Conservation (phyloP, 2,329 filamentous ascomycete genomes). For the Xylaria hypoxylon region DNA sequence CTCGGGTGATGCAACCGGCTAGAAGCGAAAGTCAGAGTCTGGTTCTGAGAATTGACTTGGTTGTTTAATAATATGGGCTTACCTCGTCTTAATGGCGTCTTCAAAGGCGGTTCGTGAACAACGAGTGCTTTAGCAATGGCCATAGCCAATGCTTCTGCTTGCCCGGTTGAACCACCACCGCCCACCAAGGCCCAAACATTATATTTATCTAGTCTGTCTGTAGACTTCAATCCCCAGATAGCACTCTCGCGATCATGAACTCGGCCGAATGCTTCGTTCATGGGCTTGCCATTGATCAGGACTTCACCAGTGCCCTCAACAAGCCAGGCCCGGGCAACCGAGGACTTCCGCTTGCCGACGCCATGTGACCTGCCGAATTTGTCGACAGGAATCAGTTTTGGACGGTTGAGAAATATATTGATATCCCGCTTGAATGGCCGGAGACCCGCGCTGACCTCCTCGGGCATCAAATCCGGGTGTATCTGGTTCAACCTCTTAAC, state of each 20-base stretch:
- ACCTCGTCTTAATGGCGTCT: conserved; percentile 90
- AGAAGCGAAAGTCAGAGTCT: conserved; percentile 57
- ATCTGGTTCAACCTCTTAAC: conserved; percentile 87
- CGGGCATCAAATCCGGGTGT: conserved; percentile 79
- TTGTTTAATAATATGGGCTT: conserved; percentile 54
- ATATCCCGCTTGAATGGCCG: conserved; percentile 78
- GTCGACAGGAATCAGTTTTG: conserved; percentile 76
- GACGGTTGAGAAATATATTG: conserved; percentile 74
- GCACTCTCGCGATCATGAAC: conserved; percentile 95
- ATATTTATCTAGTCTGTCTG: conserved; percentile 90
- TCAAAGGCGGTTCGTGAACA: conserved; percentile 92
- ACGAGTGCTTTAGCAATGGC: conserved; percentile 88
- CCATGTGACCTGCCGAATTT: conserved; percentile 81
- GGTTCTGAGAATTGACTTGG: conserved; percentile 32
- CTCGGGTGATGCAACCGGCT: conserved; percentile 94
- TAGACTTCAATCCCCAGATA: conserved; percentile 88
- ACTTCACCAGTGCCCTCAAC: conserved; percentile 95
- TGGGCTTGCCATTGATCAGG: conserved; percentile 87
- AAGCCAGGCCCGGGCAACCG: conserved; percentile 84
- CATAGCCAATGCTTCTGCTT: conserved; percentile 93
- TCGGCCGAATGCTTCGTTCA: conserved; percentile 84
- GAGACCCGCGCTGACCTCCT: conserved; percentile 74
- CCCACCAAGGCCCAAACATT: conserved; percentile 89
- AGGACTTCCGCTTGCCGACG: conserved; percentile 87
- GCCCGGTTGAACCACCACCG: conserved; percentile 92